A percentile compares a stretch with the other conserved stretches of the same genome.
Evolutionary conservation across 164 flowering plant genomes (phyloP).

Genomic region (Chloranthus sessilifolius): DNA sequence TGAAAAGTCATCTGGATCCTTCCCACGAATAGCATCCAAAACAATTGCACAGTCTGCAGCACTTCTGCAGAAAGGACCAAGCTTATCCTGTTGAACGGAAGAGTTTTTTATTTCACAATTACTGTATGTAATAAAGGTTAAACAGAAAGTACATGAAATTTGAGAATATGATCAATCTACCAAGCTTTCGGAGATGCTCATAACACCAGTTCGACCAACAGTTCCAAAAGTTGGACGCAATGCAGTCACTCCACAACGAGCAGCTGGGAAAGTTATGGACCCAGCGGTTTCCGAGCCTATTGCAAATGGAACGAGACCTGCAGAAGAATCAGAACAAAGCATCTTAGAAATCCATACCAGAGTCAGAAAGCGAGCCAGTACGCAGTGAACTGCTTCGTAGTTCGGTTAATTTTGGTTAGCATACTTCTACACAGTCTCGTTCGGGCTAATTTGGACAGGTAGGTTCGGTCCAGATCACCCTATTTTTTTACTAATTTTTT

Average conservation of each 20-base stretch:
- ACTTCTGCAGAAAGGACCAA: slow-evolving; percentile 88
- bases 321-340: background rate
- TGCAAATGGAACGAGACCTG: slow-evolving; percentile 93
- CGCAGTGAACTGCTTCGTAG: background rate
- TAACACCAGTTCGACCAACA: slow-evolving; percentile 84
- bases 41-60: slow-evolving; percentile 70
- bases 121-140: background rate
- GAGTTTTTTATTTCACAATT: background rate
- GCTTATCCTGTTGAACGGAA: slow-evolving; percentile 66
- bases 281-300: slow-evolving; percentile 97
- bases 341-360: background rate
- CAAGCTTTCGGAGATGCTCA: slow-evolving; percentile 95
- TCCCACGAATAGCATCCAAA: slow-evolving; percentile 73
- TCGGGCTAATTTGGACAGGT: too few species aligned
- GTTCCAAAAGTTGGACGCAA: slow-evolving; percentile 86
- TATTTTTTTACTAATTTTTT: background rate
- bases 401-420: too few species aligned
- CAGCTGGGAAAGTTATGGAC: slow-evolving; percentile 80
- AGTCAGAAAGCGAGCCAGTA: background rate
- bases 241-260: slow-evolving; percentile 92
- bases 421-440: too few species aligned
- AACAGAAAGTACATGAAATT: background rate
- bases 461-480: too few species aligned
- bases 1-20: slow-evolving; percentile 81
- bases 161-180: slow-evolving; percentile 26